Evolutionary conservation across 1,284 basidiomycete genomes (phyloP).

Genomic region (Salmacisia buchloeana): DNA sequence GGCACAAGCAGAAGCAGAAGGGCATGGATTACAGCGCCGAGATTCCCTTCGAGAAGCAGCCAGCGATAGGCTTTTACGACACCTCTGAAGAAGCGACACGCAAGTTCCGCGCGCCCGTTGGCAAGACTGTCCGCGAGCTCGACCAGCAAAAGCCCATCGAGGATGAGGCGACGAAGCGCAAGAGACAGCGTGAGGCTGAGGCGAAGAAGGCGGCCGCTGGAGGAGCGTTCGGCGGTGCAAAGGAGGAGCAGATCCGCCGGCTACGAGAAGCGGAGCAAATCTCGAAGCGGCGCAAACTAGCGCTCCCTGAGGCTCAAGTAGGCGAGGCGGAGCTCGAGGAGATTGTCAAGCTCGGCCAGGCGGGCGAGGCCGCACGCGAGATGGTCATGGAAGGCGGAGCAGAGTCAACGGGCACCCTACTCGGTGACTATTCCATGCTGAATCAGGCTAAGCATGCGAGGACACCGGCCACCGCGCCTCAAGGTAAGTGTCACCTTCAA

Average conservation of each 20-base stretch:
- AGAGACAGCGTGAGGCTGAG: constrained; percentile 55
- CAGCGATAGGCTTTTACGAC: constrained; percentile 93
- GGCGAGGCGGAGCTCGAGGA: constrained; percentile 94
- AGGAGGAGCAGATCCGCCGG: constrained; percentile 94
- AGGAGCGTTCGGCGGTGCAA: constrained; percentile 63
- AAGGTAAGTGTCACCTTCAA: constrained; percentile 61
- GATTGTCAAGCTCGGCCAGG: constrained; percentile 95
- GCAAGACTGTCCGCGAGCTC: constrained; percentile 64
- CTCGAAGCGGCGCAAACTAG: constrained; percentile 75
- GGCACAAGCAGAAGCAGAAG: constrained; percentile 72
- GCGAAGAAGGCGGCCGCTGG: constrained; percentile 65
- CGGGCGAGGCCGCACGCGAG: constrained; percentile 78
- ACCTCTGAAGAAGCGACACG: constrained; percentile 91
- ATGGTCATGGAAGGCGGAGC: constrained; percentile 59
- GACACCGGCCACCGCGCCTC: constrained; percentile 83
- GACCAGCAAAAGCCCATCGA: constrained; percentile 64
- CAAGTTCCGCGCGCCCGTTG: constrained; percentile 77
- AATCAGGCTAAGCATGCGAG: constrained; percentile 81
- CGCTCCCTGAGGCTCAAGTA: constrained; percentile 84
- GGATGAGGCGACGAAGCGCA: constrained; percentile 57
- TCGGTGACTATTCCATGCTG: constrained; percentile 87
- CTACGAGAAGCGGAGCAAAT: constrained; percentile 95
- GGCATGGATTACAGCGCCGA: constrained; percentile 99
- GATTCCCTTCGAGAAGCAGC: constrained; percentile 96
- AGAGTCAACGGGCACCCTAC: constrained; percentile 71